Base-by-base conservation (phyloP, 306 rosid species). In the Canavalia ensiformis region DNA sequence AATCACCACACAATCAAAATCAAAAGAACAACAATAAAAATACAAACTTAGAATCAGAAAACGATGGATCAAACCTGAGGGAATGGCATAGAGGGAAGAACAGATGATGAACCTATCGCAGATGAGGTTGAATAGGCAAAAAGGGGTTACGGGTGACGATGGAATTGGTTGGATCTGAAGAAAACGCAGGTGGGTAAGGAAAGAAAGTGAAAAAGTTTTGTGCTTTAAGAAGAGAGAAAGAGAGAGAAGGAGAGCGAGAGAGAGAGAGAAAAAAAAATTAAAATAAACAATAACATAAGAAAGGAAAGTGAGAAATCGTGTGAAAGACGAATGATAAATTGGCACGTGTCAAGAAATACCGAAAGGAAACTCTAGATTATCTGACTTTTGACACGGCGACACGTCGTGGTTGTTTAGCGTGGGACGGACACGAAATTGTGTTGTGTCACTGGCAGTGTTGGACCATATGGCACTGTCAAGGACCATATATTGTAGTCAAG, bases 71-170 rank as follows among this genome's bases (percentile, higher is more conserved):
- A 66, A 7, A 84, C 87, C 87, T 84, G 76, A n/a, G 60, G 81
- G 72, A 84, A 84, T 84, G 77, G 87, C 87, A 84, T 84, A 84
- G 87, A 84, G 73, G 76, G 84, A 58, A 63, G 4, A 46, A 11
- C 34, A 46, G 52, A n/a, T 50, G 41, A 13, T 72, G 65, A 33
- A 78, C 80, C 72, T 56, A 65, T 54, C 58, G n/a, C 49, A 47
- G 51, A 68, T 18, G 29, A 31, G 62, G 31, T 46, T 44, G 55
- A 63, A 69, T 25, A 54, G 46, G 18, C 5, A 50, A 28, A 77
- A 28, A 65, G 62, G 73, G 42, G 54, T 44, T 9, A 34, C 7
- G 4, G 35, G 35, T 7, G 41, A 46, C 18, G 80, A 76, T 77
- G 10, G 31, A 70, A 62, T 69, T 66, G 77, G 60, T 71, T 68